These are phyloP conservation scores for Simplicillium aogashimaense DNA, from an alignment of 2,329 filamentous ascomycete species.

Conservation along the genomic window DNA sequence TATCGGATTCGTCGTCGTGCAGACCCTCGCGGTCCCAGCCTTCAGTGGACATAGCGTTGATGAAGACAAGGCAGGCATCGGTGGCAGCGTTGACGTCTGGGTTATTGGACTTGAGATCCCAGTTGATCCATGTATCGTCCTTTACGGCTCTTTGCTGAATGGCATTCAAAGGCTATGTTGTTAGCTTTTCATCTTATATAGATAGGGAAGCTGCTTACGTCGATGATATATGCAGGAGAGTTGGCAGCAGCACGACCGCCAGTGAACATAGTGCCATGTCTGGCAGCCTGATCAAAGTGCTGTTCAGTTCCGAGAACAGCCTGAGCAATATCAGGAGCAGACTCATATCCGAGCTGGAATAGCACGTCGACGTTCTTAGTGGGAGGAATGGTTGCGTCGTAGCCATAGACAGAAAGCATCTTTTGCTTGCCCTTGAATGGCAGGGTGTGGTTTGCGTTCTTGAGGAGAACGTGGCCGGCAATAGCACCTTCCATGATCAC, in stretches of 20 bases:
- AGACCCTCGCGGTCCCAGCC: constrained; percentile 59
- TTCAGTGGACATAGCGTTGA: constrained; percentile 69
- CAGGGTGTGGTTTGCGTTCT: constrained; percentile 55
- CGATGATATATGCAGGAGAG: constrained; percentile 36
- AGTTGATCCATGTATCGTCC: constrained; percentile 48
- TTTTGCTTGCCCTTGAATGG: constrained; percentile 48
- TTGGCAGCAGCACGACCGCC: constrained; percentile 43
- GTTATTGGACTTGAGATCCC: constrained; percentile 23
- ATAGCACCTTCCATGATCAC: constrained; percentile 42
- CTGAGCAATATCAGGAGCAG: constrained; percentile 33
- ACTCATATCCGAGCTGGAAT: constrained; percentile 36
- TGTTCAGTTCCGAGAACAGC: constrained; percentile 29
- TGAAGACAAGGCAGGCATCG: constrained; percentile 71
- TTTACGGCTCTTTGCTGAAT: constrained; percentile 42
- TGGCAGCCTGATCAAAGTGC: constrained; percentile 38
- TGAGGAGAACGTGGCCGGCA: constrained; percentile 64
- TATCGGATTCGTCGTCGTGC: constrained; percentile 58
- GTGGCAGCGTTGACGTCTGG: constrained; percentile 25
- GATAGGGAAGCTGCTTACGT: constrained; percentile 22
- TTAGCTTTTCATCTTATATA: constrained; percentile 11
- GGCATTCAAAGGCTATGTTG: constrained; percentile 39
- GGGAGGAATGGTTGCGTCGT: constrained; percentile 47
- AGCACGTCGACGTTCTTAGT: constrained; percentile 37
- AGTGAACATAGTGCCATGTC: constrained; percentile 40
- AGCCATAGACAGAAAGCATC: constrained; percentile 49